Conservation (phyloP, 2,329 filamentous ascomycete species). For the Macrophomina phaseolina region DNA sequence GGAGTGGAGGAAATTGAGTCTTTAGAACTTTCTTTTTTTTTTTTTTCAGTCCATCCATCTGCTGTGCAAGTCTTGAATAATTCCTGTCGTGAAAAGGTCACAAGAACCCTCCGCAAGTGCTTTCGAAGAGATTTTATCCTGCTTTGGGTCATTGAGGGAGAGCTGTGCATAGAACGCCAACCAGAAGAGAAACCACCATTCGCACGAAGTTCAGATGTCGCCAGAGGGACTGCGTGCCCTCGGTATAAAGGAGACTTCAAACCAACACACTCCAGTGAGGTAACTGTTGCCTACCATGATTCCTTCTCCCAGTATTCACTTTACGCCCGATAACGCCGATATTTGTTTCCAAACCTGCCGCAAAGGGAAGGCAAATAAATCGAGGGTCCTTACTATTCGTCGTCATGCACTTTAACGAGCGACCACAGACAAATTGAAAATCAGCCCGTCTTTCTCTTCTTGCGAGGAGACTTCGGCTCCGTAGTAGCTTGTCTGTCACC, state of each 20-base stretch:
- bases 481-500: not conserved
- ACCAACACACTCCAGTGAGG: not conserved
- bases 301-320: not conserved
- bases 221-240: not conserved
- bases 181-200: not conserved
- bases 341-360: not conserved
- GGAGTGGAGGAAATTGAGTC: not conserved
- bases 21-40: not conserved
- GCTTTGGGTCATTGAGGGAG: not conserved
- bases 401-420: not conserved
- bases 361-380: not conserved
- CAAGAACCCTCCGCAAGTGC: too few species aligned
- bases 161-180: not conserved
- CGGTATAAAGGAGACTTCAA: not conserved
- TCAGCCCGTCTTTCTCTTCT: constrained; percentile 26
- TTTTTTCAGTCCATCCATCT: not conserved
- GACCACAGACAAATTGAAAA: not conserved
- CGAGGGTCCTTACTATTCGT: not conserved
- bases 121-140: not conserved
- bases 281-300: not conserved
- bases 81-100: too few species aligned
- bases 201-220: not conserved
- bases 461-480: constrained; percentile 19
- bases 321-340: constrained; percentile 16
- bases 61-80: not conserved